Evolutionary conservation across 768 basidiomycete genomes (phyloP), one percentile per base, ranked within the genome.

Genomic region (Amyloporia xantha): DNA sequence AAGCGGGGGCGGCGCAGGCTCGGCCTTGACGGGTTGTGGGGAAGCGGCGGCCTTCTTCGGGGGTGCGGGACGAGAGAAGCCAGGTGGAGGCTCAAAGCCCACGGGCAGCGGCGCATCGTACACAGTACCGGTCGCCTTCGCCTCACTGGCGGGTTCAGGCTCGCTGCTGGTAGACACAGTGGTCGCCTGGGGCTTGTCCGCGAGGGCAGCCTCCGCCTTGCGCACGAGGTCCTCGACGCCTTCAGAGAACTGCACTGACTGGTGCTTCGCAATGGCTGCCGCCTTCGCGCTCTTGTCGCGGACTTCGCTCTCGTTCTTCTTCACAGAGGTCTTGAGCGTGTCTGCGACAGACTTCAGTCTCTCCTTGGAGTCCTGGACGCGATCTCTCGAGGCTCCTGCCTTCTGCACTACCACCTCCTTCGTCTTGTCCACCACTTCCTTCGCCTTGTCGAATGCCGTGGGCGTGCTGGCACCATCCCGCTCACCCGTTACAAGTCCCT

Each of bases 81-180:
- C 95, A 20, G 91, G 91, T 27, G 95, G 94, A 9, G 86, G 91
- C 65, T 97, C 93, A 63, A 89, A 91, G 11, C 93, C 95, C 44
- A 99, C 68, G n/a, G 95, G 96, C 20, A 98, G 73, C 5, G 85
- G 84, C 15, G 68, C 76, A 39, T 70, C 66, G 61, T 95, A 95
- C 17, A 86, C 69, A 24, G 69, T 68, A n/a, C 51, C 54, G 7
- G 48, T 47, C 9, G 52, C 38, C 49, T 59, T 50, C 20, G 51
- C 36, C 37, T 52, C 24, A 53, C 53, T 53, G 44, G 39, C 19
- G 38, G 62, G 63, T 21, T 53, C 50, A 4, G 60, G 60, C 2
- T 62, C 52, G 0, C 61, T 51, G 4, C 62, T 54, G 1, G 59
- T 54, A 30, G 62, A 64, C 1, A 64, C 48, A 5, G 61, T 40